Evolutionary conservation across 139 green algal species (phyloP).

Genomic region (Chlorella sp.): DNA sequence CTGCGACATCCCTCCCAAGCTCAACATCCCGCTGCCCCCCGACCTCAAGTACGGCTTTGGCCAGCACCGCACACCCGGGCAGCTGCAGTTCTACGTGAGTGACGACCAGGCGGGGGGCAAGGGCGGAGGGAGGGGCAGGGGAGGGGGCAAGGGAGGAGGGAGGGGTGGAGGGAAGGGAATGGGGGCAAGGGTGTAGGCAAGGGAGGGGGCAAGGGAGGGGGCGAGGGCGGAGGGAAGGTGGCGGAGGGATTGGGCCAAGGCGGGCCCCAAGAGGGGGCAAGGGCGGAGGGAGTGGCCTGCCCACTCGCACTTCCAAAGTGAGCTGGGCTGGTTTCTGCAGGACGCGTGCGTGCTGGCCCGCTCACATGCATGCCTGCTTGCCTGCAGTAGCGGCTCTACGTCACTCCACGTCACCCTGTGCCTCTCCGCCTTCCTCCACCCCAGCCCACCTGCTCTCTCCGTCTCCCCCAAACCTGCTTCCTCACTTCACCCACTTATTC

Average conservation of each 20-base stretch:
- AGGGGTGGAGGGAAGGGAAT: too few species aligned
- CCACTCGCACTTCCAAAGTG: too few species aligned
- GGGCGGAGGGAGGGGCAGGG: neutral
- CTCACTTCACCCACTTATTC: neutral
- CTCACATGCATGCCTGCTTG: too few species aligned
- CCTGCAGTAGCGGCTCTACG: too few species aligned
- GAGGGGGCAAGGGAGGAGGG: neutral
- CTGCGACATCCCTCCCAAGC: conserved; percentile 36
- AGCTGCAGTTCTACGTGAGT: conserved; percentile 40
- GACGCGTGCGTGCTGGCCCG: too few species aligned
- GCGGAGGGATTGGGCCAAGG: too few species aligned
- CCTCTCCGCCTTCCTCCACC: neutral
- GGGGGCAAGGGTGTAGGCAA: neutral
- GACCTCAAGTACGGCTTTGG: conserved; percentile 23
- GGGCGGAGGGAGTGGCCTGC: too few species aligned
- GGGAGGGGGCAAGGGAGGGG: neutral
- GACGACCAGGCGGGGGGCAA: neutral
- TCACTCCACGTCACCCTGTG: neutral
- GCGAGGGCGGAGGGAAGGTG: too few species aligned
- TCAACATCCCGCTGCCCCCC: conserved; percentile 15
- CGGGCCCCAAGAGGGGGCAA: too few species aligned
- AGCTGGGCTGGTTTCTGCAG: too few species aligned
- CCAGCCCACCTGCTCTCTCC: neutral
- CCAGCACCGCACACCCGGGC: conserved; percentile 9
- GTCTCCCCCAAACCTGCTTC: neutral